Conservation (phyloP, 2,329 filamentous ascomycete genomes). For the Endothia cerciana region DNA sequence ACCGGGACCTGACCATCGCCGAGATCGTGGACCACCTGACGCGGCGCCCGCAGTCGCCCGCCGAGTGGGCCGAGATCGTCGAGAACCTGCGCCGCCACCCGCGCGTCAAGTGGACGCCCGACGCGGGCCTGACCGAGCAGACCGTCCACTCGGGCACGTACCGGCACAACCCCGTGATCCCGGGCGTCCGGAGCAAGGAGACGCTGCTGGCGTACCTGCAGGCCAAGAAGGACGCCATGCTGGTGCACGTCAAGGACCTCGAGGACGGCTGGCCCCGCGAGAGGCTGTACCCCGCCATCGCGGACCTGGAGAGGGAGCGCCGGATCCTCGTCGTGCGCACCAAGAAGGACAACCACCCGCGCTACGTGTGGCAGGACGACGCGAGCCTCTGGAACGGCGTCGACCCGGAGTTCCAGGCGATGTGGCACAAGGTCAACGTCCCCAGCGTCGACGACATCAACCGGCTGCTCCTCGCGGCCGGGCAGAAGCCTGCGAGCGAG, state of each 20-base stretch:
- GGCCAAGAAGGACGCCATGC: constrained; percentile 77
- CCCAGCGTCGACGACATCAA: constrained; percentile 78
- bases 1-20: constrained; percentile 70
- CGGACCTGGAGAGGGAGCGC: constrained; percentile 75
- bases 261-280: constrained; percentile 95
- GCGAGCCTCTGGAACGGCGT: constrained; percentile 74
- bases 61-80: constrained; percentile 66
- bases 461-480: constrained; percentile 73
- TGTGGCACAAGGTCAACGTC: constrained; percentile 82
- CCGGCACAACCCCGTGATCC: constrained; percentile 79
- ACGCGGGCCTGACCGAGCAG: constrained; percentile 64
- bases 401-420: constrained; percentile 79
- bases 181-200: constrained; percentile 74
- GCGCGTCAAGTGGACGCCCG: constrained; percentile 60
- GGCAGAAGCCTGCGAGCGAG: constrained; percentile 83
- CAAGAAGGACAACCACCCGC: constrained; percentile 87
- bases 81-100: constrained; percentile 69
- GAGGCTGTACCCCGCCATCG: constrained; percentile 67
- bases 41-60: constrained; percentile 64
- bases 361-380: constrained; percentile 89
- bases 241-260: constrained; percentile 83
- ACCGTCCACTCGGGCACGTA: constrained; percentile 74
- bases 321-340: constrained; percentile 84
- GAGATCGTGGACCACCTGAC: constrained; percentile 83
- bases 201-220: constrained; percentile 83